A percentile compares a stretch with the other conserved stretches of the same genome.
phyloP scores from a whole-genome alignment of 2,329 filamentous ascomycete species.

The Scortechinia acanthostroma region DNA sequence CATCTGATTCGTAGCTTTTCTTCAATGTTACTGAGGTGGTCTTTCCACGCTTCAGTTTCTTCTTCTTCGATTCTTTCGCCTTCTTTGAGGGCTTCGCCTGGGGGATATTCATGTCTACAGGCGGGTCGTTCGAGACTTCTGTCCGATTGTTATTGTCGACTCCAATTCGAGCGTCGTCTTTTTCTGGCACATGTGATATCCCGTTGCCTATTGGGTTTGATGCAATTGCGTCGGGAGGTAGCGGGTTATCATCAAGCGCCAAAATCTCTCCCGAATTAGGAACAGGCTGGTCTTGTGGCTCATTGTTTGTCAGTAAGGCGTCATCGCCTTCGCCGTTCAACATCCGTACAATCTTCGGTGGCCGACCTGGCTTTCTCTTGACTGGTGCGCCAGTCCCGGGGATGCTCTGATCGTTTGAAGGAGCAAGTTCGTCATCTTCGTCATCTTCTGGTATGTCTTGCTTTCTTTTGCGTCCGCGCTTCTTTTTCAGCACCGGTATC shows the following conservation, averaged over 20 bases:
- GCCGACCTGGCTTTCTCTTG: no score
- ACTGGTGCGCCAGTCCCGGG: no score
- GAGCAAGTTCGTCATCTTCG: conserved; percentile 2
- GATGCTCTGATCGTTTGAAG: neutral
- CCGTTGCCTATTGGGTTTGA: neutral
- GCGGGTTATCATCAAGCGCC: neutral
- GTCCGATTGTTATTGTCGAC: neutral
- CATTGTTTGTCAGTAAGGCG: no score
- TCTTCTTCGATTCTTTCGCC: conserved; percentile 25
- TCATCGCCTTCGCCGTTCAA: no score
- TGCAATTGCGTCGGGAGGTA: neutral
- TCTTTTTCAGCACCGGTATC: neutral
- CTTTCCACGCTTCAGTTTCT: conserved; percentile 30
- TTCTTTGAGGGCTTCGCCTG: conserved; percentile 17
- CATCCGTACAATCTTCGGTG: no score
- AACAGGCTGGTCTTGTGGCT: no score
- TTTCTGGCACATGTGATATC: neutral
- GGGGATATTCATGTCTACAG: conserved; percentile 12
- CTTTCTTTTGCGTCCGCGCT: conserved; percentile 17
- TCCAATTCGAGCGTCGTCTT: neutral
- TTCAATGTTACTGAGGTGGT: conserved; percentile 21
- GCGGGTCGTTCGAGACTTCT: neutral
- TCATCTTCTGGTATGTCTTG: conserved; percentile 5
- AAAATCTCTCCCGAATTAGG: no score
- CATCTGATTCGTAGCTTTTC: conserved; percentile 15